Evolutionary conservation across 2,329 filamentous ascomycete species (phyloP).

Genomic region (Penicillium fuscoglaucum): DNA sequence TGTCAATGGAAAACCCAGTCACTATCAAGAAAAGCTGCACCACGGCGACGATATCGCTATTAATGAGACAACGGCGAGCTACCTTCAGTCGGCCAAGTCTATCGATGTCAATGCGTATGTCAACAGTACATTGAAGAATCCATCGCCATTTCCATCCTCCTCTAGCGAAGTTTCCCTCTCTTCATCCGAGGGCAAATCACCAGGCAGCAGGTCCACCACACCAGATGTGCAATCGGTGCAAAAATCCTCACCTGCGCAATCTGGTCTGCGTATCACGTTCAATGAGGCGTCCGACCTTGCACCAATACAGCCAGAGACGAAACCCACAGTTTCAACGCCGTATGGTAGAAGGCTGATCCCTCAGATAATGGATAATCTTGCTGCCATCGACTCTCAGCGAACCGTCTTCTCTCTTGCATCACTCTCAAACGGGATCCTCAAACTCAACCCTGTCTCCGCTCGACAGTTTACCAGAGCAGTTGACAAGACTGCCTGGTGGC

Average conservation of each 20-base stretch:
- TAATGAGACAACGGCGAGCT: neutral
- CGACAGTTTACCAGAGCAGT: neutral
- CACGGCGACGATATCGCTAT: neutral
- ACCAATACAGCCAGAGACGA: neutral
- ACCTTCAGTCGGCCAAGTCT: neutral
- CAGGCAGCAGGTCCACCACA: neutral
- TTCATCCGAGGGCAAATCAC: neutral
- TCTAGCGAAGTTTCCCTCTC: neutral
- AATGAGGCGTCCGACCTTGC: neutral
- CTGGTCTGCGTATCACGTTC: neutral
- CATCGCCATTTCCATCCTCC: neutral
- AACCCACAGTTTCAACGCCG: neutral
- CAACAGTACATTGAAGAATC: neutral
- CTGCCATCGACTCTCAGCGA: neutral
- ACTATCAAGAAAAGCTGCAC: neutral
- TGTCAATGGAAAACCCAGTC: neutral
- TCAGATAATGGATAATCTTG: neutral
- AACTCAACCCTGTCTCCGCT: neutral
- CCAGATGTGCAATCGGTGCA: neutral
- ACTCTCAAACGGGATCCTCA: neutral
- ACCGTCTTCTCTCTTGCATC: neutral
- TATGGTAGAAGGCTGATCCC: neutral
- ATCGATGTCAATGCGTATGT: neutral
- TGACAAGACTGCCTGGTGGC: neutral
- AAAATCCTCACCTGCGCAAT: neutral